Base-by-base conservation (phyloP, 768 basidiomycete genomes). In the Boletus vermiculosoides region DNA sequence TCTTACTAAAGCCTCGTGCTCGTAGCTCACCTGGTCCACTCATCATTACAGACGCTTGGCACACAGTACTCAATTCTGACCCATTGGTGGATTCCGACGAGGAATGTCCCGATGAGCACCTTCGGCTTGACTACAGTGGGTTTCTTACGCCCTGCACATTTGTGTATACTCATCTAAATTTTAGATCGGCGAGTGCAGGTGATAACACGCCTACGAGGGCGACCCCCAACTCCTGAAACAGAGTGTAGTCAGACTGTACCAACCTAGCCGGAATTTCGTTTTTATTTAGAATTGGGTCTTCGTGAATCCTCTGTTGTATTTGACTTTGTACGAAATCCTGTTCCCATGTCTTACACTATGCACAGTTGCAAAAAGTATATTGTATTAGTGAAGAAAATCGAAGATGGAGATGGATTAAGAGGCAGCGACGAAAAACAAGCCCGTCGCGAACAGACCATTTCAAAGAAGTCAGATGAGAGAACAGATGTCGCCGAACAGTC, bases 51-150 rank as follows among this genome's bases (percentile, higher is more conserved):
- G 90, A 90, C 66, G 85, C 90, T 16, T 91, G 86, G 86, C 83
- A 88, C 63, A 77, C 81, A 16, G 77, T 85, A 55, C 80, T 77
- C 51, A 83, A 80, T 31, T 81, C 83, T 37, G 90, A 92, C 65
- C 85, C 90, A n/a, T 74, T 91, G 30, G 72, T 78, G 49, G 88
- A 90, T 70, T 91, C 90, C 30, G 90, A 90, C 57, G 87, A 88
- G 42, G 87, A 88, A 65, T 72, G 74, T 47, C 78, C 76, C 15
- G 87, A 90, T 63, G 86, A 87, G 63, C 76, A 87, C 61, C 75
- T 80, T 36, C 80, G 84, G 33, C 73, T 80, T 46, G 89, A 90
- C 63, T 89, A 88, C 63, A 71, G 89, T 90, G 58, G n/a, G 58
- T 54, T 67, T 56, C 36, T 55, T 25, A 37, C 33, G 11, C 28